Evolutionary conservation across 441 rosid species (phyloP), one percentile per base, ranked within the genome.

Genomic region (Raphanus hybrid): DNA sequence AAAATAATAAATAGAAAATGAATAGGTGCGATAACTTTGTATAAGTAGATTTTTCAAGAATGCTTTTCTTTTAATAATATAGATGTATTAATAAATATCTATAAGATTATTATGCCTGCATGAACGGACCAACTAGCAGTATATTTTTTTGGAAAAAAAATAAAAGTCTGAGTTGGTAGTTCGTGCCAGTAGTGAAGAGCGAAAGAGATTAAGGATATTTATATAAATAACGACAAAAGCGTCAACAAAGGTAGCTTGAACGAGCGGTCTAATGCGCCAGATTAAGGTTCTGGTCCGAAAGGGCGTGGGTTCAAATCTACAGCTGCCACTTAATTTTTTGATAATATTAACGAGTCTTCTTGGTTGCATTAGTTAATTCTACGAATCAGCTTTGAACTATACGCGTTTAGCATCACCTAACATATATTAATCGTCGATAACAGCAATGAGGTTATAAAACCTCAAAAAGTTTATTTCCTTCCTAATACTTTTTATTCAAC

Each of bases 221-320:
- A 35, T 5, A 35, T 7, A 35, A 5, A 35, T 35, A 8, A 39
- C 45, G 45, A 39, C 3, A 39, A 8, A 39, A 39, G 3, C 3
- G 3, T 39, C 11, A 39, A 39, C 3, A 2, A 39, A 39, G 11
- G 3, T 9, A 9, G 45, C 11, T 39, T 39, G 45, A 11, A 3
- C 45, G 45, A 39, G 92, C 92, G 98, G 98, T 91, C 95, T 90
- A 91, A 94, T 97, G 98, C 94, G 97, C 98, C 98, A 92, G 97
- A 88, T 91, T 92, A 90, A 90, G 97, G 94, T 93, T 90, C 91
- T 86, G 96, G 94, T 91, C 94, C 92, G 91, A 87, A 92, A 90
- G 96, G 93, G 98, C 98, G 89, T 89, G 92, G 94, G 92, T 92
- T 92, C 98, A 90, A 91, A 89, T 86, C 91, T 94, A 91, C 92